Base-by-base conservation (phyloP, 1,284 basidiomycete genomes). In the Leccinum insolens region DNA sequence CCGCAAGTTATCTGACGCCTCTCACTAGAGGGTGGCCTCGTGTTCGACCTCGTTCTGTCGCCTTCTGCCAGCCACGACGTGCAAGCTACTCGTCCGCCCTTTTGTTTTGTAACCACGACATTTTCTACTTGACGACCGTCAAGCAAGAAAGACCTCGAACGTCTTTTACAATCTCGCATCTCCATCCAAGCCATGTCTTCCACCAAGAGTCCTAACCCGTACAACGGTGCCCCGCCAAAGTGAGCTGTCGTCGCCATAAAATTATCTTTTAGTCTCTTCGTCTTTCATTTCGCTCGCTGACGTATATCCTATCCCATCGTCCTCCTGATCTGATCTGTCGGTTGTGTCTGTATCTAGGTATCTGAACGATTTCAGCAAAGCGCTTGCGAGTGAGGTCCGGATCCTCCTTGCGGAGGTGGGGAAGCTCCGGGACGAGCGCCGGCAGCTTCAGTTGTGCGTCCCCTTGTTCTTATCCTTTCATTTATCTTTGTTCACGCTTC, bases 381-480 rank as follows among this genome's bases (percentile, higher is more conserved):
- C 87, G 3, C 82, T 89, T 49, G 87, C 88, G n/a, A 74, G 79
- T 44, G 87, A 89, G 77, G 86, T 89, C 25, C 80, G 86, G 31
- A 84, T 87, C 64, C 81, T 89, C 11, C 82, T 92, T 59, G 85
- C 84, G 25, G 90, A 92, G 74, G 91, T 93, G 14, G 90, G 91
- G 25, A 89, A 92, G 76, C 82, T 92, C 61, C 83, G 90, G 69
- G 91, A 92, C 73, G 90, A 93, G 76, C 84, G 90, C 61, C 79
- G 89, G 44, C 84, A 86, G 63, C 80, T 92, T 62, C 90, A 92
- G 75, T 89, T 86, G 89, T 92, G 72, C 71, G 89, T 84, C 60
- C 25, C 59, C 46, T 17, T 31, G 46, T n/a, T 63, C 41, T 4
- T 28, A 31, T 17, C 7, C 25, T 4, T 49, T 39, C n/a, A 1